phyloP scores from a whole-genome alignment of 495 filamentous ascomycete genomes.

The Tuber borchii region DNA sequence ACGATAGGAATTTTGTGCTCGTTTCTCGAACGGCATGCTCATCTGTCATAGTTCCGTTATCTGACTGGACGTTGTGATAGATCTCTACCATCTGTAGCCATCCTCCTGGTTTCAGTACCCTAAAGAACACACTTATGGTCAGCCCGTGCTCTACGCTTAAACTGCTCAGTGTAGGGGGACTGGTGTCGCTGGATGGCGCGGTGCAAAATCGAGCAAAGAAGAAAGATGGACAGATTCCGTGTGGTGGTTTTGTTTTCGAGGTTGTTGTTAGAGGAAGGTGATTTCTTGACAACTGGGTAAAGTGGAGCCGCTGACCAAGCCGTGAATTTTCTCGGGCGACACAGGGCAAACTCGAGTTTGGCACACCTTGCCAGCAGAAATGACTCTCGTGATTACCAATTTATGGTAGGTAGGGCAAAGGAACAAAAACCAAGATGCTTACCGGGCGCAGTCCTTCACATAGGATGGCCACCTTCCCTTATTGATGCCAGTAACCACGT shows the following conservation, averaged over 20 bases:
- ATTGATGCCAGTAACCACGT: conserved; percentile 74
- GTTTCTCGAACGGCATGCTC: conserved; percentile 65
- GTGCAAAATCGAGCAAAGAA: not conserved
- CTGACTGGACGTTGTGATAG: conserved; percentile 81
- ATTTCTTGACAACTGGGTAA: not conserved
- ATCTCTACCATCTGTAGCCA: conserved; percentile 92
- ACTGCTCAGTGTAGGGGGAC: not conserved
- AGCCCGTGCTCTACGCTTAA: not conserved
- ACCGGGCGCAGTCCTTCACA: conserved; percentile 68
- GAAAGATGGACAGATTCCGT: not conserved
- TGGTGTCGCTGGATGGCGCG: not conserved
- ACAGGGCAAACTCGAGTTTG: not conserved
- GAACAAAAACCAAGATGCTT: conserved; percentile 18
- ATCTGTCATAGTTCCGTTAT: conserved; percentile 73
- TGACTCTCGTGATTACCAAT: not conserved
- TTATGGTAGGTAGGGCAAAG: not conserved
- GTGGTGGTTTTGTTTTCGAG: not conserved
- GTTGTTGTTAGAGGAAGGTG: not conserved
- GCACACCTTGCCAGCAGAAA: not conserved
- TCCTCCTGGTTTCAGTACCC: conserved; percentile 61
- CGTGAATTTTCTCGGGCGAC: not conserved
- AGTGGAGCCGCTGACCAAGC: not conserved
- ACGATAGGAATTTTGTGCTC: conserved; percentile 63
- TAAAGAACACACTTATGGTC: conserved; percentile 21
- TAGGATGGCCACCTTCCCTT: conserved; percentile 70